Percentiles rank a stretch among this genome's conserved stretches.
These are phyloP conservation scores for Sporothrix euskadiensis DNA, from an alignment of 2,329 filamentous ascomycete genomes.

Conservation along the genomic window DNA sequence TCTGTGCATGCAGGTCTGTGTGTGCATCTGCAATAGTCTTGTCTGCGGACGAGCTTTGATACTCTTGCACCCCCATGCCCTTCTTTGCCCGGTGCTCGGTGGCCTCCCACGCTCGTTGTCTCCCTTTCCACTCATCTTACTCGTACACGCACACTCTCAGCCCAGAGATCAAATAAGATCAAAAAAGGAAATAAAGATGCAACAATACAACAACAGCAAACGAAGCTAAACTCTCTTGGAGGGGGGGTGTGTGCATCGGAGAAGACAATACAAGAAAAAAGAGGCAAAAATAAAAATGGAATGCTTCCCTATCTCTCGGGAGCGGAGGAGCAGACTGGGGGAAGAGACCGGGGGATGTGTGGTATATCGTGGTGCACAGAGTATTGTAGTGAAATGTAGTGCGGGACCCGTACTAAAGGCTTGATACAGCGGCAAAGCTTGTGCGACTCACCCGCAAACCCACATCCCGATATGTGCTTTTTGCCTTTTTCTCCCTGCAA, in stretches of 20 bases:
- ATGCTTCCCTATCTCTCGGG: slow-evolving; percentile 9
- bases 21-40: background rate
- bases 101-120: background rate
- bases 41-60: background rate
- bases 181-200: slow-evolving; percentile 11
- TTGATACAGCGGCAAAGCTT: slow-evolving; percentile 19
- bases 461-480: slow-evolving; percentile 14
- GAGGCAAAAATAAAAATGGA: background rate
- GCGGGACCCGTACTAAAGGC: slow-evolving; percentile 13
- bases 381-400: background rate
- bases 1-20: background rate
- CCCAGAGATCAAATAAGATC: background rate
- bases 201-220: background rate
- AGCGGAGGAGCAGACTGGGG: slow-evolving; percentile 11
- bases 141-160: background rate
- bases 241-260: slow-evolving; percentile 17
- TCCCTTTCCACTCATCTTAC: background rate
- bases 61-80: background rate
- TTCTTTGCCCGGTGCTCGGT: background rate
- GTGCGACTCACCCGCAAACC: slow-evolving; percentile 14
- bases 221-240: slow-evolving; percentile 3
- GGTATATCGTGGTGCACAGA: background rate
- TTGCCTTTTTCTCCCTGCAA: background rate
- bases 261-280: background rate
- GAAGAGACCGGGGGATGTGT: slow-evolving; percentile 5